Evolutionary conservation across 495 filamentous ascomycete genomes (phyloP).

Genomic region (Aspergillus ostianus): DNA sequence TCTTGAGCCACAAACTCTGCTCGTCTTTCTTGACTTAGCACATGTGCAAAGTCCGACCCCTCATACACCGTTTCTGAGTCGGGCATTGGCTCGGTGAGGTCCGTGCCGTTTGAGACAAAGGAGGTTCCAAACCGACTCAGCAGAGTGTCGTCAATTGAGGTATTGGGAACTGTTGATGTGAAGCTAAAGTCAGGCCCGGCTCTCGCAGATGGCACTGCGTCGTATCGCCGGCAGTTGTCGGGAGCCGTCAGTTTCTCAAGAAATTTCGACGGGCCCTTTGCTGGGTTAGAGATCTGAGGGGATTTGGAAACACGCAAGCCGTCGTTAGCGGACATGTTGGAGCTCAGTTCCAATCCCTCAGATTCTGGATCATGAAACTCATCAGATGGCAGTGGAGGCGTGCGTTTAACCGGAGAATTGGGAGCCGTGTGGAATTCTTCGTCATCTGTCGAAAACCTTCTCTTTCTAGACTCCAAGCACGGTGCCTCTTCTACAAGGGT

Average conservation of each 20-base stretch:
- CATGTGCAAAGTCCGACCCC: conserved; percentile 30
- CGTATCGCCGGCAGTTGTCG: conserved; percentile 20
- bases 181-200: conserved; percentile 25
- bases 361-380: conserved; percentile 11
- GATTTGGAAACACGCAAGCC: conserved; percentile 9
- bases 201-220: conserved; percentile 7
- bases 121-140: conserved; percentile 21
- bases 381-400: conserved; percentile 8
- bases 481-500: background rate
- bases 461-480: conserved; percentile 23
- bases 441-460: conserved; percentile 25
- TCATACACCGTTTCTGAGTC: conserved; percentile 32
- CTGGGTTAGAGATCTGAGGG: conserved; percentile 3
- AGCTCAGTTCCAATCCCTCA: background rate
- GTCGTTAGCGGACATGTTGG: conserved; percentile 6
- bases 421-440: conserved; percentile 43
- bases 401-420: conserved; percentile 33
- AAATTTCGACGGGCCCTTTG: conserved; percentile 16
- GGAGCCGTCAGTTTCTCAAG: conserved; percentile 23
- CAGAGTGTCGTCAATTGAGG: conserved; percentile 16
- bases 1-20: conserved; percentile 14
- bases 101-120: conserved; percentile 31
- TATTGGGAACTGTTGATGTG: conserved; percentile 17
- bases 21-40: conserved; percentile 26
- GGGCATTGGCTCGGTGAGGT: conserved; percentile 26